Base-by-base conservation (phyloP, 2,329 filamentous ascomycete species). In the Neonectria magnoliae region DNA sequence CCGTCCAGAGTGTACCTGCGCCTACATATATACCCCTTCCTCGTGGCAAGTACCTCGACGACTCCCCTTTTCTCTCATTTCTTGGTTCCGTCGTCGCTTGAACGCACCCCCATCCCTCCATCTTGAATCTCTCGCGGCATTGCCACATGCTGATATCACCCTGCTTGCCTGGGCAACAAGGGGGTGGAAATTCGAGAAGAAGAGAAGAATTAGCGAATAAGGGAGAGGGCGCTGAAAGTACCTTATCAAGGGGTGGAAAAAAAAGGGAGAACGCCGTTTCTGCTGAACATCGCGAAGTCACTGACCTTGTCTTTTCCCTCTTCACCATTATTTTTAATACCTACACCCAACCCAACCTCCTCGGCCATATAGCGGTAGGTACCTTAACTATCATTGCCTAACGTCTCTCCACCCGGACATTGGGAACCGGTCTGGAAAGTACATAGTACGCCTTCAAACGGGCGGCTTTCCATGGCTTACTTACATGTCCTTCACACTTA, bases 331-430 rank as follows among this genome's bases (percentile, higher is more conserved):
- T 44, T 50, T 14, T 41, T 42, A 52, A 27, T 29, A 53, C 27
- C 22, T 53, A 57, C 51, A 53, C 31, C 47, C 25, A 20, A 51
- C 61, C 51, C 53, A 45, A 50, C 53, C 51, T 52, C 52, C 18
- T 31, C 29, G 31, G 60, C 42, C 50, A 63, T 58, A 52, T 63
- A 63, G 53, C 60, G 60, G 60, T 64, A 59, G 55, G 57, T 53
- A 55, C 61, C 61, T 59, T 59, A 55, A 56, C 61, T 56, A 51
- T 64, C 61, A 48, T 64, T 36, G 61, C 61, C 61, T 64, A 59
- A 64, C 56, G 36, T 59, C 60, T 18, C 60, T 64, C 61, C 56
- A 64, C 61, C 54, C 11, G 31, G 61, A 27, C 42, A 44, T 59
- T 59, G 36, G 27, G 29, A 55, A 56, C 36, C 51, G 25, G 25